Evolutionary conservation across 2,329 filamentous ascomycete species (phyloP).

Genomic region (Graphilbum sp.): DNA sequence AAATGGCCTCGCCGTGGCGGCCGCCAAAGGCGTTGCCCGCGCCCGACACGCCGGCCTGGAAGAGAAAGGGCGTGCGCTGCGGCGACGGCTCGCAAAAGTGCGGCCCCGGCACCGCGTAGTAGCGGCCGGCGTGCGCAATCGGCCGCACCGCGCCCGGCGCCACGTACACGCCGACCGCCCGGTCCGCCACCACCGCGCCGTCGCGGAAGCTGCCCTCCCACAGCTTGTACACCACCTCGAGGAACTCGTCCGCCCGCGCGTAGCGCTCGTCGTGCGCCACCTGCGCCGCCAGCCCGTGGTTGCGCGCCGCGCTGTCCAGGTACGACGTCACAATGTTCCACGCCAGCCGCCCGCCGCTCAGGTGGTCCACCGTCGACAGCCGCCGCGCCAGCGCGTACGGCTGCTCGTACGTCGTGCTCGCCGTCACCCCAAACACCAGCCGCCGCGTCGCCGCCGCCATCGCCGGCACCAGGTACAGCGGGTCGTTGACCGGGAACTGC

Average conservation of each 20-base stretch:
- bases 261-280: slow-evolving; percentile 11
- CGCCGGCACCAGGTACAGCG: slow-evolving; percentile 4
- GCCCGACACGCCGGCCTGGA: slow-evolving; percentile 11
- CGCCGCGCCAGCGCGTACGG: slow-evolving; percentile 5
- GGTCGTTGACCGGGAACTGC: slow-evolving; percentile 8
- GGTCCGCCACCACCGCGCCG: slow-evolving; percentile 5
- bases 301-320: slow-evolving; percentile 7
- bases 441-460: slow-evolving; percentile 6
- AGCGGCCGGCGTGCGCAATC: slow-evolving; percentile 4
- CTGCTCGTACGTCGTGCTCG: slow-evolving; percentile 3
- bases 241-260: slow-evolving; percentile 9
- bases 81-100: slow-evolving; percentile 2
- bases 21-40: slow-evolving; percentile 10
- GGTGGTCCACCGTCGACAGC: slow-evolving; percentile 6
- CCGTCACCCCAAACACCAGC: slow-evolving; percentile 6
- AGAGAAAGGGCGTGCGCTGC: slow-evolving; percentile 10
- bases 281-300: slow-evolving; percentile 6
- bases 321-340: slow-evolving; percentile 12
- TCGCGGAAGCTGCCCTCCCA: slow-evolving; percentile 5
- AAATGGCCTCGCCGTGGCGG: slow-evolving; percentile 11
- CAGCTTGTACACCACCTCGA: slow-evolving; percentile 11
- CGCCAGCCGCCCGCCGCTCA: slow-evolving; percentile 4
- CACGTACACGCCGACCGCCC: neutral
- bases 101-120: neutral
- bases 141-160: neutral